Evolutionary conservation across 2,329 filamentous ascomycete species (phyloP), one percentile per base, ranked within the genome.

Genomic region (Karstenula rhodostoma): DNA sequence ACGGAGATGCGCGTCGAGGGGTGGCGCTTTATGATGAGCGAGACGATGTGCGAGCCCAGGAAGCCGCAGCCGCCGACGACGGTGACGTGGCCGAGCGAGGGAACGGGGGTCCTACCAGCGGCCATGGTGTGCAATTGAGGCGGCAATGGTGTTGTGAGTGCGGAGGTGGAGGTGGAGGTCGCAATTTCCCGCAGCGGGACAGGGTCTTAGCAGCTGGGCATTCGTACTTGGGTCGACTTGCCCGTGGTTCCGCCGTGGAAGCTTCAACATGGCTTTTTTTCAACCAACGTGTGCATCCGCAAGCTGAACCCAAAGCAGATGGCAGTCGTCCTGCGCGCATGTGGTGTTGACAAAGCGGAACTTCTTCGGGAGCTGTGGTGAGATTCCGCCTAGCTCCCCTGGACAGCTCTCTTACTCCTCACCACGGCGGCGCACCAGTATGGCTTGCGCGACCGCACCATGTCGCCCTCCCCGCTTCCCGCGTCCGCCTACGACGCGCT

Each of bases 21-120:
- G 60, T 78, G 74, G 46, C 68, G 70, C 61, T 73, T 68, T 46
- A 73, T 72, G 37, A 85, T 78, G 56, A 82, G 77, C 52, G 77
- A 77, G 56, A 85, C 82, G 59, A 85, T 83, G 69, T 84, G 82
- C 61, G 79, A 73, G 33, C 83, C 83, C 5, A 85, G 73, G 63
- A 85, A 85, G 23, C 83, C 83, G 59, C 81, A 82, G 51, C 83
- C 83, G 56, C 83, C 83, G 29, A 82, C 78, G 27, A 85, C 79
- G 19, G 83, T 70, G 54, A 83, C 80, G 61, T 81, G 79, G 48
- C 81, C 81, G 37, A 83, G 74, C 2, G 78, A 77, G 23, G 70
- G 66, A 13, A 65, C 65, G 9, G 59, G 51, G 3, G 43, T 17
- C 2, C 40, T 52, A 35, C 56, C 50, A 4, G 58, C 42, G 46